Percentiles rank a stretch among this genome's conserved stretches.
These are phyloP conservation scores for Sporothrix schenckii DNA, from an alignment of 2,329 filamentous ascomycete species.

Conservation along the genomic window DNA sequence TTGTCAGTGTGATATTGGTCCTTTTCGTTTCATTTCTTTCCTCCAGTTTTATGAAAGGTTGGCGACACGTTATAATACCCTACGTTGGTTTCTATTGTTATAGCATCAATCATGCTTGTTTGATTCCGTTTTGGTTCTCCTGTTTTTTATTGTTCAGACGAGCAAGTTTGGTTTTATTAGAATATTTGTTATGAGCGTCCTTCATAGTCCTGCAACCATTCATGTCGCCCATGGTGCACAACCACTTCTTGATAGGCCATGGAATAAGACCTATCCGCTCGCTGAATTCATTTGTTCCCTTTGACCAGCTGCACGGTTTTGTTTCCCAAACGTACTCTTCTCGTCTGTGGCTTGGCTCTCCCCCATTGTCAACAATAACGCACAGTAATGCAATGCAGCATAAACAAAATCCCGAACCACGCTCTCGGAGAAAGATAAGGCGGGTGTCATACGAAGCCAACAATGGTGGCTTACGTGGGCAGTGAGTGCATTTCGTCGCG, in stretches of 20 bases:
- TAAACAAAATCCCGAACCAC: constrained; percentile 4
- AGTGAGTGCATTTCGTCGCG: not conserved
- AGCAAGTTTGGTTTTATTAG: not conserved
- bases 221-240: not conserved
- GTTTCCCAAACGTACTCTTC: not conserved
- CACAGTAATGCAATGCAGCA: not conserved
- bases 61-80: constrained; percentile 30
- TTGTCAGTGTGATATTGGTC: not conserved
- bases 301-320: too few species aligned
- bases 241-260: not conserved
- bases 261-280: not conserved
- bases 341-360: not conserved
- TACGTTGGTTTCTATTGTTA: constrained; percentile 17
- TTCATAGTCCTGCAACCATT: not conserved
- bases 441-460: too few species aligned
- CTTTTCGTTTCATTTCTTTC: constrained; percentile 18
- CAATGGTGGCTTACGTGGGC: not conserved
- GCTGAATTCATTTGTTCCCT: too few species aligned
- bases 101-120: constrained; percentile 4
- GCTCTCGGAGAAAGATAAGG: not conserved
- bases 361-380: not conserved
- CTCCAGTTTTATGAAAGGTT: constrained; percentile 15
- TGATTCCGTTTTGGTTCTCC: not conserved
- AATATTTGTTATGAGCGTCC: not conserved
- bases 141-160: not conserved